Conservation (phyloP, 208 protist species). For the Trypanosoma conorhini region DNA sequence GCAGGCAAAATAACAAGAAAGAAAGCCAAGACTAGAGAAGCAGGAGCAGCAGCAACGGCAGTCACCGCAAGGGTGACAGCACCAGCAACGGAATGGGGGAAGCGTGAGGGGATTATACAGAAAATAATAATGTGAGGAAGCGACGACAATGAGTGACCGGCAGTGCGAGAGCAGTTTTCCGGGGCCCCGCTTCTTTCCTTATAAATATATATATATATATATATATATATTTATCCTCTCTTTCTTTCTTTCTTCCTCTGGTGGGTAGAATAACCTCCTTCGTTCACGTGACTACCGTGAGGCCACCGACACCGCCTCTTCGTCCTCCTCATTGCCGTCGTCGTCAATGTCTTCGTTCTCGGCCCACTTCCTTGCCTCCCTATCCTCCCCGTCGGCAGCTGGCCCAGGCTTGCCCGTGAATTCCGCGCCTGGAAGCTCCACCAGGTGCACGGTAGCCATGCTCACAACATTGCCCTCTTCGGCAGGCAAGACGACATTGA, state of each 20-base stretch:
- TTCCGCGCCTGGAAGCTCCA: slow-evolving; percentile 54
- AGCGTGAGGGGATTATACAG: not conserved
- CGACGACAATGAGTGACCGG: not conserved
- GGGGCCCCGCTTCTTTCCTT: not conserved
- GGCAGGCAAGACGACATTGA: slow-evolving; percentile 75
- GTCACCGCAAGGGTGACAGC: not conserved
- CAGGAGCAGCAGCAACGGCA: not conserved
- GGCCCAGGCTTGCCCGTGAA: slow-evolving; percentile 17
- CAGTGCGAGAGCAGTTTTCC: not conserved
- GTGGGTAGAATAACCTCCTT: not conserved
- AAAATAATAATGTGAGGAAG: not conserved
- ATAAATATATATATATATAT: not conserved
- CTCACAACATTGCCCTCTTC: slow-evolving; percentile 64
- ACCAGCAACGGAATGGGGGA: not conserved
- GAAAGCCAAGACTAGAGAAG: slow-evolving; percentile 1
- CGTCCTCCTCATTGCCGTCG: slow-evolving; percentile 11
- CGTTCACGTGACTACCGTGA: slow-evolving; percentile 1
- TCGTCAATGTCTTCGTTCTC: slow-evolving; percentile 18
- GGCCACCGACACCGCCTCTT: slow-evolving; percentile 6
- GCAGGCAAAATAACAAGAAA: slow-evolving; percentile 15
- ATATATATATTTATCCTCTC: not conserved
- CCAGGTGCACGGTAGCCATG: slow-evolving; percentile 73
- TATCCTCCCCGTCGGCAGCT: not conserved
- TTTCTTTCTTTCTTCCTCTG: not conserved
- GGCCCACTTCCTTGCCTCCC: slow-evolving; percentile 1